A percentile compares a stretch with the other conserved stretches of the same genome.
Conservation (phyloP, 306 rosid genomes). For the Myrica gale region DNA sequence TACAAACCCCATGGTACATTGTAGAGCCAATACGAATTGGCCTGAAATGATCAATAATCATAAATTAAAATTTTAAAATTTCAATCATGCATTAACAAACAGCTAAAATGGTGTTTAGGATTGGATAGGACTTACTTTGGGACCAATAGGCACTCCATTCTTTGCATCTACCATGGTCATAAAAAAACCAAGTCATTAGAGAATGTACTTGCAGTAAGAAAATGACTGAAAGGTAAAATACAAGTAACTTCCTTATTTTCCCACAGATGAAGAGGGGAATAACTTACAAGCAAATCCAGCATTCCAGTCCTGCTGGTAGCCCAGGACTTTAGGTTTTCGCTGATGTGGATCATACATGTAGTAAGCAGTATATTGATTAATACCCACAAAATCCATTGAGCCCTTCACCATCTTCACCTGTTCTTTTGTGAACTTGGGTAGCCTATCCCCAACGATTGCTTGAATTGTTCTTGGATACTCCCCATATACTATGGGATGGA, state of each 20-base stretch:
- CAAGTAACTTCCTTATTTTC: background rate
- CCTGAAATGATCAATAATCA: slow-evolving; percentile 42
- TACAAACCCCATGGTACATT: slow-evolving; percentile 97
- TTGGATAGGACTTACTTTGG: slow-evolving; percentile 49
- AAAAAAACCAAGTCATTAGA: slow-evolving; percentile 7
- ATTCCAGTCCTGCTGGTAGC: slow-evolving; percentile 87
- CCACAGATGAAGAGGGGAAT: slow-evolving; percentile 12
- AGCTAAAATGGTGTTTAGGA: background rate
- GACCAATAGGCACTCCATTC: slow-evolving; percentile 82
- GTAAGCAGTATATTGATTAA: slow-evolving; percentile 78
- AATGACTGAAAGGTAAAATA: background rate
- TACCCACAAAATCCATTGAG: slow-evolving; percentile 72
- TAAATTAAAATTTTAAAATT: slow-evolving; percentile 6
- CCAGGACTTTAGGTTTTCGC: slow-evolving; percentile 49
- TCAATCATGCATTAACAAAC: slow-evolving; percentile 1
- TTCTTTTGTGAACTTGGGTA: slow-evolving; percentile 76
- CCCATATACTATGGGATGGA: slow-evolving; percentile 86
- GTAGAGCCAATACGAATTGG: slow-evolving; percentile 82
- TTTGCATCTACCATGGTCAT: slow-evolving; percentile 56
- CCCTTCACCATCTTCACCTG: slow-evolving; percentile 84
- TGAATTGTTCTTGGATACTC: slow-evolving; percentile 89
- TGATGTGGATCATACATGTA: slow-evolving; percentile 59
- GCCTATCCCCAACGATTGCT: slow-evolving; percentile 68
- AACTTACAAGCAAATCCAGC: slow-evolving; percentile 79
- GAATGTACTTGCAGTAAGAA: background rate